Percentiles rank a stretch among this genome's conserved stretches.
Conservation (phyloP, 2,329 filamentous ascomycete species). For the Sporothrix schenckii region DNA sequence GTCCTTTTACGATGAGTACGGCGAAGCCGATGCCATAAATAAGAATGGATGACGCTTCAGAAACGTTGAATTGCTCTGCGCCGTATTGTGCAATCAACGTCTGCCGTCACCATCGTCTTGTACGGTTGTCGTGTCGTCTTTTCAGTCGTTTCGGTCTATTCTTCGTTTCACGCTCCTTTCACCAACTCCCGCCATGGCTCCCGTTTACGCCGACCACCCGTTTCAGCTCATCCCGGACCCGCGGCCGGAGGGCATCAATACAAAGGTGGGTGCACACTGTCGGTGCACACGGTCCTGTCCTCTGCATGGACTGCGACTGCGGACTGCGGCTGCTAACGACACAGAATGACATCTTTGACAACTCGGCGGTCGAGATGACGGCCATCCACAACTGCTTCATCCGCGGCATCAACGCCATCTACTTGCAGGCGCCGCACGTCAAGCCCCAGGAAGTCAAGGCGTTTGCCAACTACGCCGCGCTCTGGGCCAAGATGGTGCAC, state of each 20-base stretch:
- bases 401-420: slow-evolving; percentile 41
- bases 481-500: slow-evolving; percentile 38
- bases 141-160: not conserved
- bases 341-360: slow-evolving; percentile 41
- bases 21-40: too few species aligned
- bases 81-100: too few species aligned
- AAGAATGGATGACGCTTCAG: too few species aligned
- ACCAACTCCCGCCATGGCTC: slow-evolving; percentile 35
- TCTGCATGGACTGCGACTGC: not conserved
- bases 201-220: slow-evolving; percentile 40
- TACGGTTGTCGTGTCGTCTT: too few species aligned
- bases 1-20: too few species aligned
- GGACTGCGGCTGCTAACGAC: not conserved
- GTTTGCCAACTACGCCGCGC: slow-evolving; percentile 40
- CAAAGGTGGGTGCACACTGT: not conserved
- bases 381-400: slow-evolving; percentile 43
- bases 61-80: too few species aligned
- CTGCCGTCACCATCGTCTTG: too few species aligned
- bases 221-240: slow-evolving; percentile 37
- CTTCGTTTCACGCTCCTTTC: too few species aligned
- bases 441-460: slow-evolving; percentile 43
- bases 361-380: slow-evolving; percentile 42
- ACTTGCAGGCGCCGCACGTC: slow-evolving; percentile 44
- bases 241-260: not conserved
- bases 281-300: not conserved